A percentile compares a stretch with the other conserved stretches of the same genome.
Conservation (phyloP, 1,284 basidiomycete genomes). For the Austropuccinia psidii region DNA sequence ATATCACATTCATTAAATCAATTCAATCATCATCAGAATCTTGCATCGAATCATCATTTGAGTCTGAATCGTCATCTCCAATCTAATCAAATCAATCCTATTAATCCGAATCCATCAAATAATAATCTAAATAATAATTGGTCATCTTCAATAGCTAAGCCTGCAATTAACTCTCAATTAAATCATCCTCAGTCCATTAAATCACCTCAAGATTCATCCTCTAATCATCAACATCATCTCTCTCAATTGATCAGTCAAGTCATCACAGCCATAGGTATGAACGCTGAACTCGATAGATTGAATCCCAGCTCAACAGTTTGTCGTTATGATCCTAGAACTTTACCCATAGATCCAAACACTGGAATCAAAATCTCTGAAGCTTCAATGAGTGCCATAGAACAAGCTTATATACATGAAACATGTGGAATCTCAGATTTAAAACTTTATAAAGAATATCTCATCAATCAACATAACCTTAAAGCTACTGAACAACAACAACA, state of each 20-base stretch:
- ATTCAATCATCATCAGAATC: neutral
- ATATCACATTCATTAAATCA: neutral
- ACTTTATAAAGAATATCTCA: constrained; percentile 33
- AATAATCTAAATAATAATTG: neutral
- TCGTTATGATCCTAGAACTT: constrained; percentile 28
- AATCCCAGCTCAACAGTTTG: constrained; percentile 9
- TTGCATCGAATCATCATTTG: too few species aligned
- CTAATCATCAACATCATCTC: constrained; percentile 6
- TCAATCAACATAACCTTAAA: constrained; percentile 30
- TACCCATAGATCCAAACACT: constrained; percentile 33
- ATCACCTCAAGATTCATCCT: neutral
- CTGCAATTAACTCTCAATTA: constrained; percentile 3
- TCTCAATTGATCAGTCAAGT: constrained; percentile 23
- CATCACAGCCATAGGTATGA: constrained; percentile 33
- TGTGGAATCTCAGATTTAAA: constrained; percentile 25
- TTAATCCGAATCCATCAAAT: neutral
- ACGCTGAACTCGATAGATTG: constrained; percentile 25
- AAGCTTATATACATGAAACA: constrained; percentile 25
- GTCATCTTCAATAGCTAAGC: neutral
- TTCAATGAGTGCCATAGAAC: constrained; percentile 24
- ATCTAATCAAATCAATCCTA: constrained; percentile 13
- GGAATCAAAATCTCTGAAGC: constrained; percentile 8
- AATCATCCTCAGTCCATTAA: neutral
- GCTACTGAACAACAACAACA: constrained; percentile 5
- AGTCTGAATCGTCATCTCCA: neutral